Base-by-base conservation (phyloP, 257 asterid genomes). In the Eustoma russellianum region DNA sequence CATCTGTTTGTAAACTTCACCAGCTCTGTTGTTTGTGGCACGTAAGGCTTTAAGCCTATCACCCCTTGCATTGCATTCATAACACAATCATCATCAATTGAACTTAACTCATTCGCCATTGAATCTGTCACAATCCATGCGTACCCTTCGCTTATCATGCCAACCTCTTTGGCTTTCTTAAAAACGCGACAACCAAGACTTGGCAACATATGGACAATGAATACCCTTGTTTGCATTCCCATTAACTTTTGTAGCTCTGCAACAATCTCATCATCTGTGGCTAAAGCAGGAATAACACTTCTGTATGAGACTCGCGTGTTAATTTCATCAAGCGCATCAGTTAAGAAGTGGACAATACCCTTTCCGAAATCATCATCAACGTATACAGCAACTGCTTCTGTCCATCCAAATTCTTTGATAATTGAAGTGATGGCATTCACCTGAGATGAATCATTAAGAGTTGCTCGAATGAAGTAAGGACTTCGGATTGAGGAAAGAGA, bases 31-130 rank as follows among this genome's bases (percentile, higher is more conserved):
- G 71, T 66, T 41, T 33, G 59, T 28, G 72, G 74, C 48, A 69
- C 50, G 15, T 51, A 34, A 1, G 82, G 76, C 28, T 60, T 74
- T 15, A 80, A 75, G 0, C 85, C 88, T n/a, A 80, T 3, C 7
- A 74, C 85, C 6, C 82, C 85, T n/a, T 77, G 82, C 78, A 74
- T 70, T 11, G 78, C 41, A 8, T 69, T 75, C 9, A 67, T 57
- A 7, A 59, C 48, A 2, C 40, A 34, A 5, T 66, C 40, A 53
- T 57, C 71, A 69, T 63, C 12, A 5, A 60, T 41, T 17, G 28
- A 53, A 47, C 61, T 46, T 41, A 65, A 58, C 11, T 67, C 50
- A 49, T 71, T 68, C 40, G 64, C 70, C 7, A 75, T 48, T 12
- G 56, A 63, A 41, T 64, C 66, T 13, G 79, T 63, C 6, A 75